These are phyloP conservation scores for Sarocladium oryzae DNA, from an alignment of 2,329 filamentous ascomycete species.

Conservation along the genomic window DNA sequence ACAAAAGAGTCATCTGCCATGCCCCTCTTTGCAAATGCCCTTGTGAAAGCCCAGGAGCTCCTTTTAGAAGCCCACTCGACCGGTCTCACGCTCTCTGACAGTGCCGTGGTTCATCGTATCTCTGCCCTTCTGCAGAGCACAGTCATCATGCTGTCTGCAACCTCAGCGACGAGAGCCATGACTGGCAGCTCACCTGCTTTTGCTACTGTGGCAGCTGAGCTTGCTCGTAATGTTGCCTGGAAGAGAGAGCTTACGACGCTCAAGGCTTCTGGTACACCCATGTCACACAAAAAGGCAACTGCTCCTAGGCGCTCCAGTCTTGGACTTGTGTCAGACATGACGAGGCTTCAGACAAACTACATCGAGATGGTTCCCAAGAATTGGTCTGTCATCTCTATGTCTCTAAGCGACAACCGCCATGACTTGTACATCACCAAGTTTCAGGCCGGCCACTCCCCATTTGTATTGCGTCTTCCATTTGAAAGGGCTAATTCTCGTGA, in stretches of 20 bases:
- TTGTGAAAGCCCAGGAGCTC: conserved; percentile 60
- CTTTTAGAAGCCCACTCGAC: conserved; percentile 57
- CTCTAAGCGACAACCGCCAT: conserved; percentile 71
- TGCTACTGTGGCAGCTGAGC: conserved; percentile 59
- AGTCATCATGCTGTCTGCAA: conserved; percentile 59
- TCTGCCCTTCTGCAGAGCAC: conserved; percentile 59
- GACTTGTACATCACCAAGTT: conserved; percentile 89
- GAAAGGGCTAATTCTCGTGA: conserved; percentile 76
- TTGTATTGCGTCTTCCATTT: conserved; percentile 80
- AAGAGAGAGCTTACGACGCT: conserved; percentile 55
- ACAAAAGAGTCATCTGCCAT: conserved; percentile 8
- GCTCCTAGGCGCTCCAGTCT: conserved; percentile 34
- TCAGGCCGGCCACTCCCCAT: conserved; percentile 66
- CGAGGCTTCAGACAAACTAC: conserved; percentile 69
- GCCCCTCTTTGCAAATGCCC: conserved; percentile 47
- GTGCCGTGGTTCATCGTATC: conserved; percentile 55
- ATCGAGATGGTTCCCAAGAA: conserved; percentile 74
- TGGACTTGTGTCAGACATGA: conserved; percentile 44
- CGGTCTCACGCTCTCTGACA: conserved; percentile 46
- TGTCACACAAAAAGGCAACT: conserved; percentile 16
- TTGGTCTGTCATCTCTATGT: conserved; percentile 84
- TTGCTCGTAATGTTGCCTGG: conserved; percentile 64
- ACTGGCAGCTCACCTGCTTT: conserved; percentile 24
- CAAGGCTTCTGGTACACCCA: conserved; percentile 28
- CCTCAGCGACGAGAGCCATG: conserved; percentile 29